A percentile compares a stretch with the other conserved stretches of the same genome.
Evolutionary conservation across 2,329 filamentous ascomycete genomes (phyloP).

Genomic region (Colletotrichum sp.): DNA sequence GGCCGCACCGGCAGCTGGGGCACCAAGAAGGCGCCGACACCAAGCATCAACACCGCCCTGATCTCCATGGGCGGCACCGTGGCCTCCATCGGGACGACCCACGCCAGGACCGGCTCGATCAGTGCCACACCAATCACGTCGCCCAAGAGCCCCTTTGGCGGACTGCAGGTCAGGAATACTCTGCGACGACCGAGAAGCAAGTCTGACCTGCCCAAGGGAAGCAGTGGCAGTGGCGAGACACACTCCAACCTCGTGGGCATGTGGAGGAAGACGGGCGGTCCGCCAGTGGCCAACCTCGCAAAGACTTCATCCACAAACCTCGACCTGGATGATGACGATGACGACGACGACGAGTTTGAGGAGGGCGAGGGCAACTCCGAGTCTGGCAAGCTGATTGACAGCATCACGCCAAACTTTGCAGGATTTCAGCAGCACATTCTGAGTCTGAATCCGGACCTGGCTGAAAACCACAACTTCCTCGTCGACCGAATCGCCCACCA

Average conservation of each 20-base stretch:
- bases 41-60: slow-evolving; percentile 65
- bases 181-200: slow-evolving; percentile 62
- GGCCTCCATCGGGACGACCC: slow-evolving; percentile 60
- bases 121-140: slow-evolving; percentile 58
- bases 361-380: slow-evolving; percentile 68
- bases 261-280: slow-evolving; percentile 58
- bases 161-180: slow-evolving; percentile 50
- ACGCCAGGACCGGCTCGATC: slow-evolving; percentile 65
- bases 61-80: slow-evolving; percentile 59
- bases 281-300: slow-evolving; percentile 54
- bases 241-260: slow-evolving; percentile 51
- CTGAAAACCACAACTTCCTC: slow-evolving; percentile 61
- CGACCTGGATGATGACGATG: slow-evolving; percentile 55
- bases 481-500: slow-evolving; percentile 84
- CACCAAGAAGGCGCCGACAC: slow-evolving; percentile 51
- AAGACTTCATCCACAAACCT: slow-evolving; percentile 29
- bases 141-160: slow-evolving; percentile 54
- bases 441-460: slow-evolving; percentile 75
- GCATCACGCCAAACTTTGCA: slow-evolving; percentile 72
- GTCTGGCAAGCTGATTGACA: slow-evolving; percentile 65
- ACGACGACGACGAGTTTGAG: slow-evolving; percentile 64
- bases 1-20: slow-evolving; percentile 56
- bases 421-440: slow-evolving; percentile 80
- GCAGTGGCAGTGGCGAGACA: slow-evolving; percentile 23
- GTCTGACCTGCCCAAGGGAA: slow-evolving; percentile 53